Evolutionary conservation across 805 yeast genomes (phyloP), one percentile per base, ranked within the genome.

Genomic region (Cyberlindnera xishuangbannaensis): DNA sequence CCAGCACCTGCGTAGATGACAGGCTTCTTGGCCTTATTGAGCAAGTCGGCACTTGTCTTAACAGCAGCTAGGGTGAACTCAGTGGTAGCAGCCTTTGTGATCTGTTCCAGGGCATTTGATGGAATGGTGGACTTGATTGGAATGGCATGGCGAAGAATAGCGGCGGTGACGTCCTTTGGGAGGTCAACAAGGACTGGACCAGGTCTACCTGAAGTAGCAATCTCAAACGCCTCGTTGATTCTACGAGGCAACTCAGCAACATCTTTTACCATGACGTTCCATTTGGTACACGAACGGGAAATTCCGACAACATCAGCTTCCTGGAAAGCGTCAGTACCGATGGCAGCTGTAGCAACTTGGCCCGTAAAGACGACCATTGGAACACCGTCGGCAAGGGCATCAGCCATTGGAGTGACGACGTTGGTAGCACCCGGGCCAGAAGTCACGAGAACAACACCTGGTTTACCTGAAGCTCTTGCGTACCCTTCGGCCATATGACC

Each of bases 401-500:
- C 98, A 39, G 95, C 95, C 83, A 92, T 76, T 36, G 98, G 96
- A n/a, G 98, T 92, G 44, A 92, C 79, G 39, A 92, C 96, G 56
- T 92, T 92, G 35, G 98, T 92, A 31, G 97, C 98, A 55, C 97
- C 98, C 19, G 98, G 98, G 33, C 98, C 98, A 1, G 96, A 86
- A n/a, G 98, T 92, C 33, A 92, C 98, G 51, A 92, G 68, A 31
- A 92, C 97, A 45, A 92, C 95, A 65, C 98, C 98, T 11, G 97
- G 94, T 62, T 85, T 92, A 39, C 97, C 98, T 29, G 70, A 62
- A 25, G 95, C 98, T 48, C 95, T 73, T 36, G 98, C 97, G 50
- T 92, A 92, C 40, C 98, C 98, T 65, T 92, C 97, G 36, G 98
- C 98, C 97, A 92, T 92, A 64, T 92, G 98, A 33, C 98, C 98